These are phyloP conservation scores for Cyclostephanos invisitatus DNA, from an alignment of 108 stramenopile species.

Conservation along the genomic window DNA sequence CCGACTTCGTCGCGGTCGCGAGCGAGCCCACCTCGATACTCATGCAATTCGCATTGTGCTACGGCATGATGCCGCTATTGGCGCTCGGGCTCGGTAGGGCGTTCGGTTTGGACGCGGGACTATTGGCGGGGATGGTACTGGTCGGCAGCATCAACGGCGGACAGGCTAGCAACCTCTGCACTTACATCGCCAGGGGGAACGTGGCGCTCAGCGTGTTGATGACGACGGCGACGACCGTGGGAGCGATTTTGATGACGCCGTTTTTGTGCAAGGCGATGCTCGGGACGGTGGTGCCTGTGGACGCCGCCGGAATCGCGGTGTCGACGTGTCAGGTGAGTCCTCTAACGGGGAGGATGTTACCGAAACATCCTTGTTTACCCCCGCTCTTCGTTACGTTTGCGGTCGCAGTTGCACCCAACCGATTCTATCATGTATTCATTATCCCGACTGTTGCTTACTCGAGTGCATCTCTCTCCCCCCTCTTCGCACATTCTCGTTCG, in stretches of 20 bases:
- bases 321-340: slow-evolving; percentile 87
- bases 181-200: slow-evolving; percentile 97
- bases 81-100: slow-evolving; percentile 81
- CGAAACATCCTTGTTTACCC: too few species aligned
- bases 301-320: slow-evolving; percentile 92
- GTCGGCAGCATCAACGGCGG: slow-evolving; percentile 97
- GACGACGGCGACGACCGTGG: slow-evolving; percentile 97
- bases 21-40: slow-evolving; percentile 84
- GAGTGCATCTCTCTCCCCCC: too few species aligned
- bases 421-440: too few species aligned
- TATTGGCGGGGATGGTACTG: slow-evolving; percentile 95
- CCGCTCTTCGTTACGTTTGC: too few species aligned
- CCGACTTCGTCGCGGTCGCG: slow-evolving; percentile 90
- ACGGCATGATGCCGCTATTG: slow-evolving; percentile 93
- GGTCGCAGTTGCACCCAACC: too few species aligned
- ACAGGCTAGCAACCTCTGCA: slow-evolving; percentile 97
- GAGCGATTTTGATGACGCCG: slow-evolving; percentile 98
- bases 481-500: too few species aligned
- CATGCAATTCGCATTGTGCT: slow-evolving; percentile 93
- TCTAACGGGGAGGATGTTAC: neutral
- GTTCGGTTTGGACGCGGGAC: slow-evolving; percentile 79
- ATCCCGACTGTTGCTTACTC: too few species aligned
- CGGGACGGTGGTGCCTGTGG: slow-evolving; percentile 95
- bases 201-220: slow-evolving; percentile 96
- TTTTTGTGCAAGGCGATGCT: slow-evolving; percentile 91